Conservation (phyloP, 2,329 filamentous ascomycete genomes). For the Pseudogymnoascus sp. region DNA sequence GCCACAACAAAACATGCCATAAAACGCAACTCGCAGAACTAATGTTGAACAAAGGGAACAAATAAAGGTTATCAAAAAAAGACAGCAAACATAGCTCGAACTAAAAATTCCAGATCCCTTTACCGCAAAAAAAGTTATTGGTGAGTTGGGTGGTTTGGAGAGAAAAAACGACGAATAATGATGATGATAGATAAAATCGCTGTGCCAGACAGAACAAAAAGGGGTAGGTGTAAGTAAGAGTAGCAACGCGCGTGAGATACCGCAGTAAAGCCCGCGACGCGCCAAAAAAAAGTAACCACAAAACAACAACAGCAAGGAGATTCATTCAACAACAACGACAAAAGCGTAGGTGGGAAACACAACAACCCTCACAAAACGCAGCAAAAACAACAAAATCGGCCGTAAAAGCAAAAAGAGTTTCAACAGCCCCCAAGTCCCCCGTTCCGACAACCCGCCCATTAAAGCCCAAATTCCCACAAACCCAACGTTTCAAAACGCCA, state of each 20-base stretch:
- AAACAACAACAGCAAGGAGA: background rate
- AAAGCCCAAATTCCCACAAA: background rate
- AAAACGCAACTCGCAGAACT: background rate
- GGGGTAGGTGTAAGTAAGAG: background rate
- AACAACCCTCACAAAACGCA: background rate
- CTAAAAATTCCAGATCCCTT: background rate
- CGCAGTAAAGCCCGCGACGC: background rate
- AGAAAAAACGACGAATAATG: background rate
- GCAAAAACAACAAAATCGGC: background rate
- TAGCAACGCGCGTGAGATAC: background rate
- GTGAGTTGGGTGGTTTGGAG: background rate
- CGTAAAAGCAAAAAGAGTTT: background rate
- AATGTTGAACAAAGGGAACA: background rate
- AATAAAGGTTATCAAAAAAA: background rate
- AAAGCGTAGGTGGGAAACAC: background rate
- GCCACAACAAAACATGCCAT: background rate
- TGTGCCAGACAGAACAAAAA: constrained; percentile 4
- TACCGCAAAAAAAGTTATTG: background rate
- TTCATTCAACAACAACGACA: constrained; percentile 4
- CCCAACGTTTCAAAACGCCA: background rate
- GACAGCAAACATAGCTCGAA: background rate
- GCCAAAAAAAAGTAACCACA: background rate
- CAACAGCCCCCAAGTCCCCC: background rate
- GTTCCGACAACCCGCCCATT: background rate
- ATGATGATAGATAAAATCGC: background rate